phyloP scores from a whole-genome alignment of 1,139 yeast genomes.

The Yamadazyma conglobata region DNA sequence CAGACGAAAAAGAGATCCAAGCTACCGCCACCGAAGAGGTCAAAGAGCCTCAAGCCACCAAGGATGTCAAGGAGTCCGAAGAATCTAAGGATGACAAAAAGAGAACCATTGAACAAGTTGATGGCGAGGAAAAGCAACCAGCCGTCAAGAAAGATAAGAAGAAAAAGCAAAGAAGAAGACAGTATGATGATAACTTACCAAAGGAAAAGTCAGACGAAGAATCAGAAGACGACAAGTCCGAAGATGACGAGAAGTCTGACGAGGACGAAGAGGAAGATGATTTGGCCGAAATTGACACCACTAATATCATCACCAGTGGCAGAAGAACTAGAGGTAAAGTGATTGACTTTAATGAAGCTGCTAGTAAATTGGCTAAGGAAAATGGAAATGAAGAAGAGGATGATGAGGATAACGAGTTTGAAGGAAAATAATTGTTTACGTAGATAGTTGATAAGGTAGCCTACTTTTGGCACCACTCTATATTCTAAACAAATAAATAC shows the following conservation, averaged over 20 bases:
- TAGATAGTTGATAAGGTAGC: neutral
- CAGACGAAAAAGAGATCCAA: conserved; percentile 8
- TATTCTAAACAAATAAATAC: conserved; percentile 8
- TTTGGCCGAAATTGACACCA: conserved; percentile 74
- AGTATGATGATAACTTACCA: conserved; percentile 50
- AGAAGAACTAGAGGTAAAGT: conserved; percentile 90
- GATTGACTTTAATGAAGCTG: conserved; percentile 84
- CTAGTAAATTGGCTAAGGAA: conserved; percentile 61
- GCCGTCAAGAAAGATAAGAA: no score
- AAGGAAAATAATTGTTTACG: conserved; percentile 10
- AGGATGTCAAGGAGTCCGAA: no score
- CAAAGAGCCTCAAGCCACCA: no score
- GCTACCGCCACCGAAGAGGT: no score
- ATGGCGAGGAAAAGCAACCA: conserved; percentile 21
- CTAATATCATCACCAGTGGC: conserved; percentile 80
- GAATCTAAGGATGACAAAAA: conserved; percentile 15
- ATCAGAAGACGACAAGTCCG: conserved; percentile 55
- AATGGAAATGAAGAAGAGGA: conserved; percentile 44
- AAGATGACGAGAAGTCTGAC: conserved; percentile 43
- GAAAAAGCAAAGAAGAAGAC: conserved; percentile 41
- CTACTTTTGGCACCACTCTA: neutral
- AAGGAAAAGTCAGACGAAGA: conserved; percentile 46
- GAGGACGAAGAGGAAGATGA: conserved; percentile 76
- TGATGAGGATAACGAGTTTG: conserved; percentile 43
- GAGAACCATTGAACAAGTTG: conserved; percentile 16